Percentiles rank a stretch among this genome's conserved stretches.
These are phyloP conservation scores for Blepharisma undulans DNA, from an alignment of 169 alveolate species.

Conservation along the genomic window DNA sequence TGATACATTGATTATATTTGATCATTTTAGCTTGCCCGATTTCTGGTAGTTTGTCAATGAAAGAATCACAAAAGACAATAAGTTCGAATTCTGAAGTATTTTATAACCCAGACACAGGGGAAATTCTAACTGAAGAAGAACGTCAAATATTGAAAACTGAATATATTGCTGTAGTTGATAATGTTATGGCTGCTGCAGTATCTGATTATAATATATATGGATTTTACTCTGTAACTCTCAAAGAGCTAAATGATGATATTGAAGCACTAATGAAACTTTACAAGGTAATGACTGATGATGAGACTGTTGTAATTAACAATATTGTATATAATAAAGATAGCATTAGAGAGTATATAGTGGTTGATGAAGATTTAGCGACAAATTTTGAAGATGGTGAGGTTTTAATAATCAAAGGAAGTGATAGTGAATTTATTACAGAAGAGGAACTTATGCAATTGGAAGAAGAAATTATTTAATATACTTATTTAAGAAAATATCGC, in stretches of 20 bases:
- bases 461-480: background rate
- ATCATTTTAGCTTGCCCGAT: background rate
- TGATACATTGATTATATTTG: background rate
- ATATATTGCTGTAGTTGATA: background rate
- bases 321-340: background rate
- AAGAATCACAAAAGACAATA: background rate
- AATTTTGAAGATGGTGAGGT: background rate
- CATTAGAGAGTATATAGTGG: background rate
- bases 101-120: background rate
- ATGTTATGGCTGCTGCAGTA: background rate
- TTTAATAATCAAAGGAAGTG: background rate
- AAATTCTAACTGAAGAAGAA: background rate
- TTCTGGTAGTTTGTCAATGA: background rate
- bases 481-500: too few species aligned
- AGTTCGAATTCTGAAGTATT: background rate
- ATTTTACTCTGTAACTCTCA: background rate
- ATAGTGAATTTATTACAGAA: background rate
- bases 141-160: background rate
- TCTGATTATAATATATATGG: background rate
- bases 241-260: background rate
- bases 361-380: background rate
- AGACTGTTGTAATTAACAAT: background rate
- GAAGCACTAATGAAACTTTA: background rate
- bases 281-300: background rate
- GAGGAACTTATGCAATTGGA: background rate